phyloP scores from a whole-genome alignment of 2,329 filamentous ascomycete species.

The Fusarium staphyleae region DNA sequence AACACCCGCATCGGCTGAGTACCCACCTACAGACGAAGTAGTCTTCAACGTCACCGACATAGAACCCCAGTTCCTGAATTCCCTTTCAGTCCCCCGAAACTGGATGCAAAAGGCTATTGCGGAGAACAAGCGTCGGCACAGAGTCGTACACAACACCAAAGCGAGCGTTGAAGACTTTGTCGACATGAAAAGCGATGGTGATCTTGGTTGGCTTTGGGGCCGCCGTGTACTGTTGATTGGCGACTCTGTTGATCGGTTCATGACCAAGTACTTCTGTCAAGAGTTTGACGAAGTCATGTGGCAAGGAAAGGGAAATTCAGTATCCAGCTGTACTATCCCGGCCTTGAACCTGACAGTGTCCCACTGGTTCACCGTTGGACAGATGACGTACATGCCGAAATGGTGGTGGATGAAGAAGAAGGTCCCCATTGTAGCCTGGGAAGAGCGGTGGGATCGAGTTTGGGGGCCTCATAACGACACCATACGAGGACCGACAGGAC shows the following conservation, averaged over 20 bases:
- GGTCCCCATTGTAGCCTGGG: neutral
- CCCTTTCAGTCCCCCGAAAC: neutral
- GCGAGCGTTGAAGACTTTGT: neutral
- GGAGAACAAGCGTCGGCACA: neutral
- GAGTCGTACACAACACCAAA: neutral
- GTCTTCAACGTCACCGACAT: conserved; percentile 72
- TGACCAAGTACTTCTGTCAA: conserved; percentile 1
- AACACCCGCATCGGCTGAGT: conserved; percentile 52
- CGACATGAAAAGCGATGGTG: neutral
- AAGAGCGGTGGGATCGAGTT: neutral
- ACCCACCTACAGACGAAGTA: conserved; percentile 56
- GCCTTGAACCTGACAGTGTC: neutral
- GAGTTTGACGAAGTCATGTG: neutral
- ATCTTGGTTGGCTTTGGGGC: conserved; percentile 1
- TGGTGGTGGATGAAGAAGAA: conserved; percentile 2
- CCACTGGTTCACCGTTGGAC: neutral
- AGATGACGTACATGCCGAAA: neutral
- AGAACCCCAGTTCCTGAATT: neutral
- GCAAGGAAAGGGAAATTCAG: neutral
- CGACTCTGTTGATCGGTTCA: conserved; percentile 1
- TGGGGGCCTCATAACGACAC: neutral
- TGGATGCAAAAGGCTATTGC: neutral
- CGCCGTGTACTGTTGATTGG: neutral
- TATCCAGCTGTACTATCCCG: neutral
- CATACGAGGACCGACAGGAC: neutral